Conservation (phyloP, 164 flowering plant genomes). For the Stephania cephalantha region DNA sequence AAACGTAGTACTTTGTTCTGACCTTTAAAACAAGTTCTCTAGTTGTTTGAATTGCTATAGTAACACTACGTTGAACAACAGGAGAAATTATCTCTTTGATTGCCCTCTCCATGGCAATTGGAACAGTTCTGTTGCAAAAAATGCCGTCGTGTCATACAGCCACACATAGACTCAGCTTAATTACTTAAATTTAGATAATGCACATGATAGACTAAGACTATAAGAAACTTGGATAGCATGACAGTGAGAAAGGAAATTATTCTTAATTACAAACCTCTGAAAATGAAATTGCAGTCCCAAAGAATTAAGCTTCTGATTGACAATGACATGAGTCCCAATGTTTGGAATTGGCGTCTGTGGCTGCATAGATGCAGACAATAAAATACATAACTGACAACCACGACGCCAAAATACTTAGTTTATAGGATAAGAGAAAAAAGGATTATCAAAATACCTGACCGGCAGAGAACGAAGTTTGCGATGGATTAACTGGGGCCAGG, state of each 20-base stretch:
- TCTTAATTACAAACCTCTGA: constrained; percentile 57
- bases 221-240: not conserved
- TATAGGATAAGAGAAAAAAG: not conserved
- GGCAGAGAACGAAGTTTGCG: constrained; percentile 56
- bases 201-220: not conserved
- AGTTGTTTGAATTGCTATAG: constrained; percentile 87
- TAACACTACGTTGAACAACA: constrained; percentile 87
- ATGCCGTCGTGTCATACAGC: not conserved
- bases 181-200: not conserved
- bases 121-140: constrained; percentile 62
- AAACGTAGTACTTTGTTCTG: not conserved
- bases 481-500: constrained; percentile 48
- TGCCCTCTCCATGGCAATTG: constrained; percentile 87
- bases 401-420: not conserved
- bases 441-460: constrained; percentile 44
- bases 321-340: constrained; percentile 66
- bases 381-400: not conserved
- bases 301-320: constrained; percentile 65
- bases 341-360: constrained; percentile 62
- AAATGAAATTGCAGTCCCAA: constrained; percentile 69
- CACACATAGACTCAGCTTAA: not conserved
- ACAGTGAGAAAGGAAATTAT: constrained; percentile 1
- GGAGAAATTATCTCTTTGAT: constrained; percentile 74
- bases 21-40: constrained; percentile 95
- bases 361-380: constrained; percentile 32